phyloP scores from a whole-genome alignment of 164 flowering plant genomes.

The Protea cynaroides region DNA sequence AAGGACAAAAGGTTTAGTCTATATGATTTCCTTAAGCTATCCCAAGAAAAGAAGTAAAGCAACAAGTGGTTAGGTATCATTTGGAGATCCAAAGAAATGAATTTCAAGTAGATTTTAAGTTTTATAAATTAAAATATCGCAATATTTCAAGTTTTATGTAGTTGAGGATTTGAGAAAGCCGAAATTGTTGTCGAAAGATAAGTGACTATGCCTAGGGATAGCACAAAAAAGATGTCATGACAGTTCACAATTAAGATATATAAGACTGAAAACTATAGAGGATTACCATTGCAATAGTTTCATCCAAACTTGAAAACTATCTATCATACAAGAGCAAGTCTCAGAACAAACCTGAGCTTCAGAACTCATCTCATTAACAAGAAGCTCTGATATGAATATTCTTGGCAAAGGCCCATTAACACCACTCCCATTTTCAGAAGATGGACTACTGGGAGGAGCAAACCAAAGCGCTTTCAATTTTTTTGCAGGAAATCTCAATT shows the following conservation, averaged over 20 bases:
- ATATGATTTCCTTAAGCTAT: no score
- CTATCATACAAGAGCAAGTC: no score
- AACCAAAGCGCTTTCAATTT: constrained; percentile 92
- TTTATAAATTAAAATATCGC: no score
- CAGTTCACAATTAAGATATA: background rate
- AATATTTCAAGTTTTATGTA: no score
- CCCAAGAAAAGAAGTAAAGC: background rate
- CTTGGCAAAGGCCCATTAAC: constrained; percentile 87
- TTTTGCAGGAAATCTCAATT: constrained; percentile 80
- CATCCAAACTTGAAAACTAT: background rate
- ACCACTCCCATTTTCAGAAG: constrained; percentile 39
- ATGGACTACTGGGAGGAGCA: constrained; percentile 53
- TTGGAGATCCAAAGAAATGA: background rate
- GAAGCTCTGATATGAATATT: constrained; percentile 87
- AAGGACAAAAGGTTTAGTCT: no score
- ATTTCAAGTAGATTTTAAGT: background rate
- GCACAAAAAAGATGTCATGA: background rate
- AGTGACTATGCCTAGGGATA: background rate
- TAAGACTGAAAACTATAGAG: background rate
- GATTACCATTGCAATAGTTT: background rate
- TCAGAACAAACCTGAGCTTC: constrained; percentile 55
- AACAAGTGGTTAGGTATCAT: background rate
- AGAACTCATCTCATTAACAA: constrained; percentile 82
- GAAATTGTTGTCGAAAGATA: no score
- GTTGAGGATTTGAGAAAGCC: no score